phyloP scores from a whole-genome alignment of 352 stramenopile species.

The Globisporangium nunn region DNA sequence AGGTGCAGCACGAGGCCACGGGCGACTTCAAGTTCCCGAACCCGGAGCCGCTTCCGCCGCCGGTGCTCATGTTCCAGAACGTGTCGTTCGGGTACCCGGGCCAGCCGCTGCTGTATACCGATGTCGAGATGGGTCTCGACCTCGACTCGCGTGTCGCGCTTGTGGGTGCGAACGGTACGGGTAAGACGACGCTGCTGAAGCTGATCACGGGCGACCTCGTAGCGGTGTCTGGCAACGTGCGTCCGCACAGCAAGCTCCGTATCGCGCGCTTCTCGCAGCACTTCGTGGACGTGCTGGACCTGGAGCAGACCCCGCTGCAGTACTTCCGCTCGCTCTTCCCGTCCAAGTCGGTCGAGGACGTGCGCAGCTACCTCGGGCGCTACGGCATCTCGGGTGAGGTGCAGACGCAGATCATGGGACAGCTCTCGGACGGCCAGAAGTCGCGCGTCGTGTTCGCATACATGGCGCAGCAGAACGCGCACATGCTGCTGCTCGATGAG shows the following conservation, averaged over 20 bases:
- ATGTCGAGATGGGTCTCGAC: constrained; percentile 95
- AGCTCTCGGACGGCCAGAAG: constrained; percentile 98
- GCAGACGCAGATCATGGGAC: constrained; percentile 97
- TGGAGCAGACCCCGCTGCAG: constrained; percentile 97
- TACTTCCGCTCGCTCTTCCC: constrained; percentile 95
- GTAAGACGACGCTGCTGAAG: constrained; percentile 98
- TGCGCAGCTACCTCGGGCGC: constrained; percentile 96
- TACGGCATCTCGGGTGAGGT: constrained; percentile 97
- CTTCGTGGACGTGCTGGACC: constrained; percentile 94
- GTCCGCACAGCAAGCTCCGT: constrained; percentile 89
- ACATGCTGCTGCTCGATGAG: constrained; percentile 98
- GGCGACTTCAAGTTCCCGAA: constrained; percentile 96
- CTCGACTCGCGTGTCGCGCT: constrained; percentile 97
- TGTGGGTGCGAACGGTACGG: constrained; percentile 96
- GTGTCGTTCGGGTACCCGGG: constrained; percentile 95
- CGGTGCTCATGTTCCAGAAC: constrained; percentile 95
- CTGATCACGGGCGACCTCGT: constrained; percentile 96
- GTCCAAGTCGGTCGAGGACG: constrained; percentile 86
- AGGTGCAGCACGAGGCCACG: constrained; percentile 82
- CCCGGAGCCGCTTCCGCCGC: constrained; percentile 91
- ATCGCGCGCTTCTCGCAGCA: constrained; percentile 97
- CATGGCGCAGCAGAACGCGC: constrained; percentile 93
- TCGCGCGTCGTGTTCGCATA: constrained; percentile 99
- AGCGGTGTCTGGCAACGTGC: constrained; percentile 90
- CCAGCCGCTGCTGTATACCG: constrained; percentile 90